Evolutionary conservation across 352 stramenopile species (phyloP).

Genomic region (Phytophthora pistaciae): DNA sequence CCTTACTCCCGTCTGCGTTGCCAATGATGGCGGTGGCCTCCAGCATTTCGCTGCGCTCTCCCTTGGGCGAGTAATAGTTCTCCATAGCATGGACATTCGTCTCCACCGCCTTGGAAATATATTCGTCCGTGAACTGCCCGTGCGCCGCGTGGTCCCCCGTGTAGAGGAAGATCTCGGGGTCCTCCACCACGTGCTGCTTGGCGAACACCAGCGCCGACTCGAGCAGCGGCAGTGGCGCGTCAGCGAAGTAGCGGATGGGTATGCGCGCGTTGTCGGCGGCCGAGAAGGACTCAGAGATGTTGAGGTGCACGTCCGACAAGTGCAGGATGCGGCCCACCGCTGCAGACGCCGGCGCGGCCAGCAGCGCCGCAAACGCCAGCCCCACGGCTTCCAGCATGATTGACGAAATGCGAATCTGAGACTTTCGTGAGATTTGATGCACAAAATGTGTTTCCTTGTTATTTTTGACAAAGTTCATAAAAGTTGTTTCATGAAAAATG

Average conservation of each 20-base stretch:
- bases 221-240: slow-evolving; percentile 67
- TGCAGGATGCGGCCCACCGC: slow-evolving; percentile 64
- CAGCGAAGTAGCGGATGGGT: slow-evolving; percentile 58
- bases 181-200: slow-evolving; percentile 53
- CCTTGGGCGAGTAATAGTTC: slow-evolving; percentile 64
- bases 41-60: slow-evolving; percentile 21
- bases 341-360: slow-evolving; percentile 9
- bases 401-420: not conserved
- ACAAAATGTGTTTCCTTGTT: no score
- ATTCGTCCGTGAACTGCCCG: slow-evolving; percentile 65
- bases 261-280: slow-evolving; percentile 42
- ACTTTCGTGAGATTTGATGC: no score
- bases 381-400: slow-evolving; percentile 8
- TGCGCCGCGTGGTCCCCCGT: slow-evolving; percentile 85
- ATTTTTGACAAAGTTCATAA: not conserved
- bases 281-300: slow-evolving; percentile 65
- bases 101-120: slow-evolving; percentile 68
- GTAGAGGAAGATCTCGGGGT: slow-evolving; percentile 83
- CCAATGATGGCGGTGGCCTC: slow-evolving; percentile 83
- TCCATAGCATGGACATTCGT: slow-evolving; percentile 76
- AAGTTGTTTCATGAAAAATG: not conserved
- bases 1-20: slow-evolving; percentile 80
- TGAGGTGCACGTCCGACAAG: slow-evolving; percentile 89
- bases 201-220: slow-evolving; percentile 78
- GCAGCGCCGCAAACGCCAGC: slow-evolving; percentile 2